Evolutionary conservation across 2,329 filamentous ascomycete species (phyloP), one percentile per base, ranked within the genome.

Genomic region (Alternaria alternata): DNA sequence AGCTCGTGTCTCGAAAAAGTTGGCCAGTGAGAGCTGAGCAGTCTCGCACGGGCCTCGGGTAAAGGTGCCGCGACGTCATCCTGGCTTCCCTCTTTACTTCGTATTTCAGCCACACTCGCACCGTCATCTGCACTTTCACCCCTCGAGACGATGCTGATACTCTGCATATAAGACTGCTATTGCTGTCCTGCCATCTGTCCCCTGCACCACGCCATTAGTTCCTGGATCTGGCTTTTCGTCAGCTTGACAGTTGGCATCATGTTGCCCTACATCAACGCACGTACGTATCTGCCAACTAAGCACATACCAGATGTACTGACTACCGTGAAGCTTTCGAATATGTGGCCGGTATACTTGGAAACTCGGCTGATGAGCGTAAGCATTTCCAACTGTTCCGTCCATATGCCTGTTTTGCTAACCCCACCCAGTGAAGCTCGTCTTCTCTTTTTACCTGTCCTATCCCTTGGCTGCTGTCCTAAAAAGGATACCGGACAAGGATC

Each of bases 391-490:
- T 20, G 18, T 41, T 61, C 18, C 51, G 32, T 26, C 36, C 6
- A 30, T 7, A 24, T 30, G 6, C 14, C 6, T 54, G 41, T 41
- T 16, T 14, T 32, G 48, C 54, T 73, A 57, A 74, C 51, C n/a
- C 51, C 30, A n/a, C 48, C 58, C 70, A 97, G 94, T 99, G 69
- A 99, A 99, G 79, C 90, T 98, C 70, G 90, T 97, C 71, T 89
- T 89, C 76, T 93, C 92, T 7, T 96, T 98, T 78, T 84, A 99
- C 48, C 80, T 97, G 39, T 98, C 95, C 11, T 99, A 96, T 75
- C 95, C 95, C 3, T 85, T 99, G 55, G 93, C 95, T 48, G 95
- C 86, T 24, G 78, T 96, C 26, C 85, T 99, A 8, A 99, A 99
- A 80, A 88, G 95, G 54, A 86, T 99, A 20, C 94, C 95, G 32